Base-by-base conservation (phyloP, 2,329 filamentous ascomycete genomes). In the Corinectria fuckeliana region DNA sequence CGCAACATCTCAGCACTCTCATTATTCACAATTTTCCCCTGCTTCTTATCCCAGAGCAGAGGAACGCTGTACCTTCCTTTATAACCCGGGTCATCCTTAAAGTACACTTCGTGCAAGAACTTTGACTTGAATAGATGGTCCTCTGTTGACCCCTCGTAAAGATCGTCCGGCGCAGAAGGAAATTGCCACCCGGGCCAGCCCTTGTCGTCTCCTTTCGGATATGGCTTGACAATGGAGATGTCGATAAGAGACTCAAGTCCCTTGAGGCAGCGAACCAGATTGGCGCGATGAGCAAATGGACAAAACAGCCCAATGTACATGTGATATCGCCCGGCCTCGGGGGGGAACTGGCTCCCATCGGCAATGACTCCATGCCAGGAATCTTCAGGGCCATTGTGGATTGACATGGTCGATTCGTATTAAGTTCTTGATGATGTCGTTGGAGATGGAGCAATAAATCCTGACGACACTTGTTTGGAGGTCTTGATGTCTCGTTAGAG, bases 1-100 rank as follows among this genome's bases (percentile, higher is more conserved):
- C 91, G 86, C 67, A 94, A 92, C 69, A 95, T 92, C 75, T 95
- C 91, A 56, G 85, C 85, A 62, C 88, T 90, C 80, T 94, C 91
- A 66, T 95, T 95, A 80, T 85, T 92, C 52, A 94, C 91, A 65
- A 94, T 91, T 38, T 81, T 85, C 48, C 86, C 83, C 47, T 80
- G 79, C 72, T 88, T 85, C 71, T 85, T 89, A 66, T 91, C 89
- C 79, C 86, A 91, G 13, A 93, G 80, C 0, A 88, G 86, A 0
- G 90, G 91, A 3, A 93, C 91, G 0, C 90, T 92, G 72, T 90
- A 91, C 11, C 90, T 82, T 0, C 89, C 89, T 3, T 79, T 77
- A 60, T 92, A 95, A 45, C 89, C 79, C 0, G 86, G 82, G 65
- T 91, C 83, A 20, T 85, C 84, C 56, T 84, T 83, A 72, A 89